These are phyloP conservation scores for Musa balbisiana DNA, from an alignment of 202 grass and related monocot species.

Conservation along the genomic window DNA sequence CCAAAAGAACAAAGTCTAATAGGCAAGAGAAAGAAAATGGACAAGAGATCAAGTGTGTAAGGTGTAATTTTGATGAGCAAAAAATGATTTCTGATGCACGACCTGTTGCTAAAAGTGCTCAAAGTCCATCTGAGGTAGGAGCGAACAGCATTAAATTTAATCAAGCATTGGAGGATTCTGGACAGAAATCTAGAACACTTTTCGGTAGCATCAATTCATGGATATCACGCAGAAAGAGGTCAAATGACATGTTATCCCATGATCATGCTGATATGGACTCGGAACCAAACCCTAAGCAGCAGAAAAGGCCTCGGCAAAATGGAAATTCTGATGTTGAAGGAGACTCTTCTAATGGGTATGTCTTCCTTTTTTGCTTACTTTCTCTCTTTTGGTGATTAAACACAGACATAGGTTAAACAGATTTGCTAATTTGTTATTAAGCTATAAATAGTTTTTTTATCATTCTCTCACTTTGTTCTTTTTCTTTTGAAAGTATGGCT, in stretches of 20 bases:
- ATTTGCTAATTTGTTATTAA: neutral
- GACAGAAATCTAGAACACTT: slow-evolving; percentile 15
- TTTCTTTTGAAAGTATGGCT: neutral
- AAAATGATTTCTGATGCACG: neutral
- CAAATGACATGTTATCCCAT: slow-evolving; percentile 22
- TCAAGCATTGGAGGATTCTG: slow-evolving; percentile 21
- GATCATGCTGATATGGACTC: slow-evolving; percentile 31
- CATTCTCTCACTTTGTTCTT: neutral
- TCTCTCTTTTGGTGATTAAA: neutral
- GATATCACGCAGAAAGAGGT: slow-evolving; percentile 39
- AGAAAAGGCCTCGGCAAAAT: slow-evolving; percentile 25
- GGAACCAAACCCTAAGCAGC: slow-evolving; percentile 40
- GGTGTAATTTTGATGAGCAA: neutral
- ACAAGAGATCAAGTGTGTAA: neutral
- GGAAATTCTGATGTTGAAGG: slow-evolving; percentile 13
- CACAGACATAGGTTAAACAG: neutral
- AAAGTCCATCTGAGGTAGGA: neutral
- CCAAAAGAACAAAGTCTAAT: neutral
- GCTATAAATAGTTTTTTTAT: neutral
- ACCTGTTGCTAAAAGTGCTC: neutral
- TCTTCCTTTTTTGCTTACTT: neutral
- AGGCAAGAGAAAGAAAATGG: neutral
- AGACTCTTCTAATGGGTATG: slow-evolving; percentile 31
- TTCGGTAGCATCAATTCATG: slow-evolving; percentile 20
- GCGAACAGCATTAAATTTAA: neutral